Evolutionary conservation across 805 yeast genomes (phyloP).

Genomic region (Citeromyces matritensis): DNA sequence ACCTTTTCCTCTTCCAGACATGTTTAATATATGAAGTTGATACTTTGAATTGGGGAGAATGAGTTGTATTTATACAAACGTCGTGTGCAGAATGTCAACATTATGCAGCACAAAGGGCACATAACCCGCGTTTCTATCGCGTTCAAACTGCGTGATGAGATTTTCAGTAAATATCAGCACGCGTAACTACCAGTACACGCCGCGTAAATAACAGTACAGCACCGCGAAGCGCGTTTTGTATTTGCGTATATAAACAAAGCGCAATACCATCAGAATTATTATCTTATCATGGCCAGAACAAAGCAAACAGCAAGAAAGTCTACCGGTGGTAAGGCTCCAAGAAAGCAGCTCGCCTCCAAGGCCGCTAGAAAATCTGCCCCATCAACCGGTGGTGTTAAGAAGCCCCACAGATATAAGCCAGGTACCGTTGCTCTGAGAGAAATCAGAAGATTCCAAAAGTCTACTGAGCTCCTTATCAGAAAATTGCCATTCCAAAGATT

Average conservation of each 20-base stretch:
- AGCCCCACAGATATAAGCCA: slow-evolving; percentile 94
- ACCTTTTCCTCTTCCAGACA: slow-evolving; percentile 99
- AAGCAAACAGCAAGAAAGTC: slow-evolving; percentile 92
- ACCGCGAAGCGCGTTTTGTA: no score
- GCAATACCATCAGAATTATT: no score
- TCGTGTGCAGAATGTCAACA: no score
- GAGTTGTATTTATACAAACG: neutral
- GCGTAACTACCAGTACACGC: no score
- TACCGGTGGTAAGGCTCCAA: slow-evolving; percentile 93
- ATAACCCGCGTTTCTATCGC: no score
- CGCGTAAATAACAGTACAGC: no score
- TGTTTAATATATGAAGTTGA: slow-evolving; percentile 20
- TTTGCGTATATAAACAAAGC: no score
- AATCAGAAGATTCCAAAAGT: slow-evolving; percentile 94
- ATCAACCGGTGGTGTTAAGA: slow-evolving; percentile 85
- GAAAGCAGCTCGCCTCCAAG: slow-evolving; percentile 84
- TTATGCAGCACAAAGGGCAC: no score
- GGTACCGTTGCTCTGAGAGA: slow-evolving; percentile 96
- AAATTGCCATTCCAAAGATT: slow-evolving; percentile 96
- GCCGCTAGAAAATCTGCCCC: slow-evolving; percentile 92
- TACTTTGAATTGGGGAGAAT: slow-evolving; percentile 3
- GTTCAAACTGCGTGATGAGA: no score
- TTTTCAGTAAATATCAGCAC: no score
- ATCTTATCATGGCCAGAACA: slow-evolving; percentile 85
- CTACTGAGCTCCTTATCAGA: slow-evolving; percentile 89